Base-by-base conservation (phyloP, 192 early-diverging fungal species). In the Spizellomyces punctatus region DNA sequence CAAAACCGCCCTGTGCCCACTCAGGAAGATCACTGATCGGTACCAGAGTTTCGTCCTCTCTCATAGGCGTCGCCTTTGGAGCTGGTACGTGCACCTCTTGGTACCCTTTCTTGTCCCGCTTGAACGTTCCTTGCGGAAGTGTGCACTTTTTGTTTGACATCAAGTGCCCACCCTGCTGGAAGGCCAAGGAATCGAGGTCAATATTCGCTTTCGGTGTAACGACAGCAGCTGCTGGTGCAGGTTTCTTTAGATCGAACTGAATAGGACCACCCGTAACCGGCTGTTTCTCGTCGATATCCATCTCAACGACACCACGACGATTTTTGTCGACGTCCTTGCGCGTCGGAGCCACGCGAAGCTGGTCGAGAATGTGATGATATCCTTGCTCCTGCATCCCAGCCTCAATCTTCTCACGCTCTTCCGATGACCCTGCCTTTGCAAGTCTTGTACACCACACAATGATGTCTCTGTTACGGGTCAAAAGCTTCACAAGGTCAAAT, bases 61-160 rank as follows among this genome's bases (percentile, higher is more conserved):
- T 86, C 55, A 90, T 79, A 1, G 92, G 89, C 50, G 83, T 84
- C 16, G 82, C 69, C 67, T 90, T 90, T 17, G 96, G 95, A 9
- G 92, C 91, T 0, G 96, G 96, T 12, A 98, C 93, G 69, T 95
- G 94, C 44, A 98, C 89, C 71, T 98, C 96, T 75, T 97, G 94
- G 75, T 95, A 98, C 6, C 94, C 93, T 63, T 91, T 88, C 81
- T 94, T 92, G 10, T 88, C 87, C 17, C 87, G 80, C 82, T 95
- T 96, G 75, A 94, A 92, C 8, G 96, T 94, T 12, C 98, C 98
- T 67, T 92, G 86, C 10, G 98, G 98, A 8, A 98, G 81, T 71
- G 88, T 89, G 66, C 91, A 92, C 73, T 92, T 91, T 71, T 96
- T 96, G 85, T 99, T 99, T 41, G 96, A 94, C 96, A 98, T 99